Evolutionary conservation across 768 basidiomycete genomes (phyloP), one percentile per base, ranked within the genome.

Genomic region (Cantharellus cinnabarinus): DNA sequence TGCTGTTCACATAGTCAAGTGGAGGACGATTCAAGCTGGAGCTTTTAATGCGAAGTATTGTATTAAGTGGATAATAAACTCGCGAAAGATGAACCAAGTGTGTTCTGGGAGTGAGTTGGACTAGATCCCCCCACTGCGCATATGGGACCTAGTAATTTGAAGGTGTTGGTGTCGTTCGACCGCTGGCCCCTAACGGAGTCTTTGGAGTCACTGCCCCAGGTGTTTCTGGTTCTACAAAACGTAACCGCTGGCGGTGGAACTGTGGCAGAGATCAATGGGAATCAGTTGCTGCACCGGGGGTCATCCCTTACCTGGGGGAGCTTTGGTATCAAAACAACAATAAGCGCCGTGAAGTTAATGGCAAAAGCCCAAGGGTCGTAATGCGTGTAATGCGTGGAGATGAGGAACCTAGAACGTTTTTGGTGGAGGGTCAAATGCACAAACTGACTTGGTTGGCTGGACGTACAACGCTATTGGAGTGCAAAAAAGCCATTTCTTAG

Each of bases 381-480:
- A 65, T 89, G 82, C 15, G 93, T 97, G 75, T 97, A 99, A 69
- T 99, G 95, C 0, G 95, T 99, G 15, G 95, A 97, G 44, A 87
- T 82, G 37, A 99, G 77, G 73, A 99, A 99, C 40, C 94, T 97
- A 63, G 41, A 56, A 5, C 39, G 10, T 20, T 29, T 42, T 42
- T 54, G 50, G 59, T 56, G 38, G 40, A 59, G 37, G 41, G 56
- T 52, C 41, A 38, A 52, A 63, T 42, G 35, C 4, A 1, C 39
- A 57, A 44, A 4, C 5, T 37, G 14, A 48, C 55, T 1, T 4
- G 50, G 61, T 14, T 35, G 29, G 55, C 42, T n/a, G 48, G 4
- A 73, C 89, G 68, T 65, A 97, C 95, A 99, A 74, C 42, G 77
- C 76, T 63, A 98, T 83, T 0, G 95, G 95, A 4, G 91, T 82